Base-by-base conservation (phyloP, 2,329 filamentous ascomycete species). In the Arthrocladium fulminans region DNA sequence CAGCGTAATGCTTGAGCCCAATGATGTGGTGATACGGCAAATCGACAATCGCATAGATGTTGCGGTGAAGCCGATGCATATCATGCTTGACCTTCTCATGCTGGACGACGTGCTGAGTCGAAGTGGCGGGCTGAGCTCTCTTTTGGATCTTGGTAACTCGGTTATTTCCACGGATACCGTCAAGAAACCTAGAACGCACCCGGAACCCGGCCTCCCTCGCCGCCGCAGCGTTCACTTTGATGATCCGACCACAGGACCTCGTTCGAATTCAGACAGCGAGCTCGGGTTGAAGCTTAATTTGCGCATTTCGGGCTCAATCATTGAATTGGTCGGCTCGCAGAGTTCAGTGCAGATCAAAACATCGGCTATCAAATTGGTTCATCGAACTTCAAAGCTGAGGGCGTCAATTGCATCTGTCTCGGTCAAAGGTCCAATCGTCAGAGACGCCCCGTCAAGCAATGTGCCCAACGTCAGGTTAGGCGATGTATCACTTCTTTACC, bases 81-180 rank as follows among this genome's bases (percentile, higher is more conserved):
- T 95, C 8, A 77, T 81, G 49, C 67, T 97, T 34, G 86, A 97
- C 61, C 69, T 96, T 13, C 82, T 84, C 54, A 78, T 79, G 48
- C 69, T 97, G 19, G 92, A 97, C 57, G 88, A 95, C 59, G 86
- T 86, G 0, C 81, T 97, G 51, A 80, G 80, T 48, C 88, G 86
- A 74, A 89, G 96, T 65, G 92, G 92, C 29, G 92, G 92, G 0
- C 71, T 98, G 37, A 95, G 89, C 63, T 88, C 88, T 55, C 84
- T 98, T 45, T 71, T 98, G 37, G 94, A 92, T 59, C 78, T 96
- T 63, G 86, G 88, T 53, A 85, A 79, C 51, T 95, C 90, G 0
- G 84, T 94, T 54, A 80, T 83, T 9, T 88, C 86, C 1, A 84
- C 79, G 51, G 75, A 79, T n/a, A 79, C 81, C 1, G 59, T 65